Base-by-base conservation (phyloP, 768 basidiomycete genomes). In the Cyathus striatus region DNA sequence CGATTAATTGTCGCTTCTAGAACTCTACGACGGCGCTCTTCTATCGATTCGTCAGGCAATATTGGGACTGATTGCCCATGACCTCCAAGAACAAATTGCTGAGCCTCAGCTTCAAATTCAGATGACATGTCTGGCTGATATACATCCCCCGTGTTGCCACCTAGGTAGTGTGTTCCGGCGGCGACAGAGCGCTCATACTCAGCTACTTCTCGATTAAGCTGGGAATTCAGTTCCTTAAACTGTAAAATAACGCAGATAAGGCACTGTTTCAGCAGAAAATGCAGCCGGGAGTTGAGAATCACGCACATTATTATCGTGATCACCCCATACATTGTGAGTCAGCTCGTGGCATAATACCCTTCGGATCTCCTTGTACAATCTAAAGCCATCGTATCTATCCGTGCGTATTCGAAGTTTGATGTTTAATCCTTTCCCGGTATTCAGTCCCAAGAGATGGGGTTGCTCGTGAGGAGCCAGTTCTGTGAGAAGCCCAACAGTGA, bases 391-490 rank as follows among this genome's bases (percentile, higher is more conserved):
- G 51, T 86, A 87, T 3, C 58, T 63, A 52, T 88, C 72, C 16
- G 86, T 88, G 16, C 87, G 68, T 38, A 89, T 54, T 14, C 86
- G 76, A 2, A 89, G 62, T 54, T 81, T 83, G 50, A 90, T 86
- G 17, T 69, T 61, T 50, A 78, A 64, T 0, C 86, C 86, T 0
- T 60, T 66, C 38, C 78, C 78, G 38, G 73, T 72, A 52, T 89
- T 89, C 27, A 86, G 66, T 0, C 88, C 87, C 3, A 86, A 68
- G 7, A 89, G 59, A 22, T 76, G 65, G 0, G 86, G 85, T 44
- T 83, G 73, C 54, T 88, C 86, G 44, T 86, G 85, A 0, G 86
- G 86, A 13, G 85, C 86, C 14, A 90, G 76, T 60, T 90, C 86
- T 1, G 86, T 88, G 34, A 89, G 65, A 2, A 83, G 47, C 0